phyloP scores from a whole-genome alignment of 768 basidiomycete genomes.

The Lepiota brunneoincarnata region DNA sequence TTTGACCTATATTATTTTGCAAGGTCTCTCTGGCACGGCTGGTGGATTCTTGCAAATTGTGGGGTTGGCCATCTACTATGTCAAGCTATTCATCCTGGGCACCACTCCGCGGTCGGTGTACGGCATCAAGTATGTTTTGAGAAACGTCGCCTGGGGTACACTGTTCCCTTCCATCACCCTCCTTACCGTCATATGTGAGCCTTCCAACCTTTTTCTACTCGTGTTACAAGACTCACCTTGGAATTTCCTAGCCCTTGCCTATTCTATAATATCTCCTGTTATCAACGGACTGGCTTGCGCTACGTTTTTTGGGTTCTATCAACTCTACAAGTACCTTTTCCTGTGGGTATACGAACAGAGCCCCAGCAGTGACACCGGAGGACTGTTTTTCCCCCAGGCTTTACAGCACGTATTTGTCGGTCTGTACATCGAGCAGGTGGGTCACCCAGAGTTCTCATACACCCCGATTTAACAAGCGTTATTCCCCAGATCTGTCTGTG shows the following conservation, averaged over 20 bases:
- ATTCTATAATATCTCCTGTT: slow-evolving; percentile 88
- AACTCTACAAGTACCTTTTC: slow-evolving; percentile 86
- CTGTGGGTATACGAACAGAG: slow-evolving; percentile 77
- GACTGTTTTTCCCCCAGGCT: slow-evolving; percentile 93
- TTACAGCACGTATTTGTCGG: slow-evolving; percentile 93
- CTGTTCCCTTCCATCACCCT: slow-evolving; percentile 72
- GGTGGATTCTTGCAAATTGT: slow-evolving; percentile 81
- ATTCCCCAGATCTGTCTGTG: slow-evolving; percentile 57
- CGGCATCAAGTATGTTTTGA: slow-evolving; percentile 73
- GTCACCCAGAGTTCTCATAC: slow-evolving; percentile 18
- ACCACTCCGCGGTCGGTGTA: slow-evolving; percentile 87
- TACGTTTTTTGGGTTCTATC: slow-evolving; percentile 83
- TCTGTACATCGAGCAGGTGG: slow-evolving; percentile 77
- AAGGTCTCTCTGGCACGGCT: slow-evolving; percentile 77
- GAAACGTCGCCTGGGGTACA: slow-evolving; percentile 74
- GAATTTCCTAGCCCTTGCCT: slow-evolving; percentile 54
- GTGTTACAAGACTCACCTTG: neutral
- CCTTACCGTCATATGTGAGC: slow-evolving; percentile 61
- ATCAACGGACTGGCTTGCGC: slow-evolving; percentile 86
- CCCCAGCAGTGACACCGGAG: slow-evolving; percentile 75
- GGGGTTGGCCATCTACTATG: slow-evolving; percentile 79
- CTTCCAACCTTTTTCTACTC: slow-evolving; percentile 12
- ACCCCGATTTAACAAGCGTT: neutral
- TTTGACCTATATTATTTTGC: slow-evolving; percentile 80
- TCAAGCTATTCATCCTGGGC: slow-evolving; percentile 84